Evolutionary conservation across 352 stramenopile genomes (phyloP).

Genomic region (Globisporangium mamillatum): DNA sequence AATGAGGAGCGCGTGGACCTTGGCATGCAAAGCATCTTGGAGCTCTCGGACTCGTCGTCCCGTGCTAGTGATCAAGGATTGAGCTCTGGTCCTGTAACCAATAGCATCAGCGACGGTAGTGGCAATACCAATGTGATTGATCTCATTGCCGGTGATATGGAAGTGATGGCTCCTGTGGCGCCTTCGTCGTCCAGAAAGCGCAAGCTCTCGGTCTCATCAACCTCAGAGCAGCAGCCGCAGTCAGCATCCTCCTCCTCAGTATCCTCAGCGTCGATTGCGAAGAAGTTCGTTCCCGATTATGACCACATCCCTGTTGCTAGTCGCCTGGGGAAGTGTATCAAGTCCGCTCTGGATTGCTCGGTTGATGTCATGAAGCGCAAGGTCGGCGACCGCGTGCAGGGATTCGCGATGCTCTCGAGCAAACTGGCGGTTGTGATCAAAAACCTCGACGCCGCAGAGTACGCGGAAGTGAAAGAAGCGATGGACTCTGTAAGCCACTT

Average conservation of each 20-base stretch:
- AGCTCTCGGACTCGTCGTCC: slow-evolving; percentile 5
- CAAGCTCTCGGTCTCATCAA: slow-evolving; percentile 13
- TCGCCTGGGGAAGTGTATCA: slow-evolving; percentile 9
- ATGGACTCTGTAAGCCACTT: slow-evolving; percentile 14
- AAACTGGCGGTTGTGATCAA: slow-evolving; percentile 14
- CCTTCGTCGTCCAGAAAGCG: slow-evolving; percentile 11
- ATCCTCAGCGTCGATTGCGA: slow-evolving; percentile 9
- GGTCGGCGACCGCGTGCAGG: slow-evolving; percentile 14
- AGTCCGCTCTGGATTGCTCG: slow-evolving; percentile 12
- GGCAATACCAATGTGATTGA: slow-evolving; percentile 10
- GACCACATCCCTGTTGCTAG: slow-evolving; percentile 6
- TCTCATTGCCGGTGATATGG: background rate
- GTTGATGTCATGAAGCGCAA: slow-evolving; percentile 16
- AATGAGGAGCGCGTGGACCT: background rate
- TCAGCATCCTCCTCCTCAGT: background rate
- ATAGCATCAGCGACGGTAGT: background rate
- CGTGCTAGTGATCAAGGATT: background rate
- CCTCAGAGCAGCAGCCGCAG: slow-evolving; percentile 6
- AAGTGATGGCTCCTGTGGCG: background rate
- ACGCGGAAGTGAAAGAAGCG: slow-evolving; percentile 5
- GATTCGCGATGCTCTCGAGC: slow-evolving; percentile 9
- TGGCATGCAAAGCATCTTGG: slow-evolving; percentile 8
- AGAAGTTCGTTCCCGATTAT: slow-evolving; percentile 12
- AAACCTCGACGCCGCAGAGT: slow-evolving; percentile 9
- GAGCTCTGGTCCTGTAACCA: background rate